Evolutionary conservation across 768 basidiomycete species (phyloP), one percentile per base, ranked within the genome.

Genomic region (Scleroderma bovista): DNA sequence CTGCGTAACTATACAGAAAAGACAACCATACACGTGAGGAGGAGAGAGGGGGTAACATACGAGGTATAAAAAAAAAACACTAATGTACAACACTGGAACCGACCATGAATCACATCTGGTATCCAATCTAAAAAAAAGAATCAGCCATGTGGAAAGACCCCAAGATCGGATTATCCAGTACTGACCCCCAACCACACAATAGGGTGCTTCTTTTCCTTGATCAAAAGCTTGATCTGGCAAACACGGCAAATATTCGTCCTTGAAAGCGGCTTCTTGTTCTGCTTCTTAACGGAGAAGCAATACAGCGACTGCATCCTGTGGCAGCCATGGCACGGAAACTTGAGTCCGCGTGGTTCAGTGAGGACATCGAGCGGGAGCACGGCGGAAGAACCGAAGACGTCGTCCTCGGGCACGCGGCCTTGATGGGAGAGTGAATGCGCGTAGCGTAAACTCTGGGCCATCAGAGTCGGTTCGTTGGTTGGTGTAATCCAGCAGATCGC

Each of bases 201-300:
- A 1, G 62, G 64, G 9, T 56, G 43, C 8, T 52, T 13, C 19
- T 56, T 55, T n/a, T 62, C 29, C 15, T 54, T 60, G 29, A 65
- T 57, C 56, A 66, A 51, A 40, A 61, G 8, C 49, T 66, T 66
- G 58, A 65, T 66, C 50, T 65, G 64, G 19, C 64, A 65, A 15
- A 62, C 47, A 1, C 64, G 62, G 37, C 64, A 65, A 3, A 65
- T 1, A 17, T 56, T 52, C 44, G 60, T 62, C 44, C 64, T 46
- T 1, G 60, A 52, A 5, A 62, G 48, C 17, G 66, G 52, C 55
- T 54, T 57, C 29, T 29, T 52, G 2, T 41, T 55, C 6, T 52
- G 53, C 9, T 49, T 47, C n/a, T 38, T 22, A 16, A 47, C 46
- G 32, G 58, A 64, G n/a, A 59, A 65, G 37, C 64, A 65, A 24